Percentiles rank a stretch among this genome's conserved stretches.
Conservation (phyloP, 2,329 filamentous ascomycete species). For the Aspergillus tubingensis region DNA sequence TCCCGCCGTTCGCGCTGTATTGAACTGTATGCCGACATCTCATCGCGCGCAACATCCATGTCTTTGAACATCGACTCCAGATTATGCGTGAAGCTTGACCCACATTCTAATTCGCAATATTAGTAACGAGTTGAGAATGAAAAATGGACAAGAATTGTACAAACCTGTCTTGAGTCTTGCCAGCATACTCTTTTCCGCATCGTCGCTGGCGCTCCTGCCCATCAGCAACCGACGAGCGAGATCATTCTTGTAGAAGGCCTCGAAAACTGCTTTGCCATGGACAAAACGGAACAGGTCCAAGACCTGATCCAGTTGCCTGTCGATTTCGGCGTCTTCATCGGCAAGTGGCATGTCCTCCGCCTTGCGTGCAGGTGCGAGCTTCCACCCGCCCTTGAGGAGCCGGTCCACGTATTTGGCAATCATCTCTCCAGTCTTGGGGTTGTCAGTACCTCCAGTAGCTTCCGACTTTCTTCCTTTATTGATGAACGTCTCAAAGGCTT, state of each 20-base stretch:
- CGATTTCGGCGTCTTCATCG: constrained; percentile 90
- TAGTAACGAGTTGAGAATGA: neutral
- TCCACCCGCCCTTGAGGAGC: constrained; percentile 82
- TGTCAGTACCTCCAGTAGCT: constrained; percentile 74
- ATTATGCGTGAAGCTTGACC: constrained; percentile 92
- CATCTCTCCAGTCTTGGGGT: constrained; percentile 96
- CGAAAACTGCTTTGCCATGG: constrained; percentile 95
- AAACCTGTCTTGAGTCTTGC: constrained; percentile 75
- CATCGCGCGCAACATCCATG: constrained; percentile 87
- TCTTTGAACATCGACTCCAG: constrained; percentile 99
- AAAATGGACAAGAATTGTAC: constrained; percentile 11
- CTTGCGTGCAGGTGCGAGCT: constrained; percentile 61
- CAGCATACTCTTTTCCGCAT: constrained; percentile 95
- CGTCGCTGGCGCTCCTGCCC: constrained; percentile 88
- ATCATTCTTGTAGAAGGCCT: constrained; percentile 99
- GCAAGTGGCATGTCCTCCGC: constrained; percentile 58
- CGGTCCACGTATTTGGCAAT: constrained; percentile 95
- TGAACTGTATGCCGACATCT: constrained; percentile 84
- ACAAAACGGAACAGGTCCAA: constrained; percentile 96
- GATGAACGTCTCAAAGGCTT: constrained; percentile 87
- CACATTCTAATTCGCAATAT: constrained; percentile 65
- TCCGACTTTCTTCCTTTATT: constrained; percentile 77
- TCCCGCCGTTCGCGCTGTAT: constrained; percentile 63
- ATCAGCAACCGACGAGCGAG: constrained; percentile 86
- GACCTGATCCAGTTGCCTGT: constrained; percentile 87